Conservation (phyloP, 441 rosid genomes). For the Eutrema salsugineum region DNA sequence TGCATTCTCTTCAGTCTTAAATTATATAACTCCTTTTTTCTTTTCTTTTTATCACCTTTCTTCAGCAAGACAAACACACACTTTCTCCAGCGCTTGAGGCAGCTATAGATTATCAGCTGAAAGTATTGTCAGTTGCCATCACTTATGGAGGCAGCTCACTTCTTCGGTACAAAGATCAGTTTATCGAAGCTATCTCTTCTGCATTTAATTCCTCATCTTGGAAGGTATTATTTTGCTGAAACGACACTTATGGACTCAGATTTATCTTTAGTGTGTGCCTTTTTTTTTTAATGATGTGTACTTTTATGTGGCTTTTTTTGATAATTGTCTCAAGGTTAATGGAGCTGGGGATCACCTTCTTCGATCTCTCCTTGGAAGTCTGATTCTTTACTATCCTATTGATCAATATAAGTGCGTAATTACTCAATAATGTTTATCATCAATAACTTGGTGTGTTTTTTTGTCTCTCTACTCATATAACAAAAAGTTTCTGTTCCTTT, state of each 20-base stretch:
- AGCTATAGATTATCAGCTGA: conserved; percentile 92
- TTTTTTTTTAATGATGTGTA: conserved; percentile 14
- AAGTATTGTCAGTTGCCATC: conserved; percentile 87
- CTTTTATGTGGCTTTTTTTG: conserved; percentile 5
- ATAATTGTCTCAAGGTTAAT: conserved; percentile 60
- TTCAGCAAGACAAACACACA: conserved; percentile 64
- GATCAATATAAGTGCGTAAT: conserved; percentile 84
- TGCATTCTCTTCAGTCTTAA: conserved; percentile 14
- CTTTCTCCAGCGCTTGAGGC: conserved; percentile 98
- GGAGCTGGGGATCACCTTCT: conserved; percentile 98
- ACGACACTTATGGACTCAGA: neutral
- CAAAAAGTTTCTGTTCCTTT: conserved; percentile 28
- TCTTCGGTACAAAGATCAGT: conserved; percentile 69
- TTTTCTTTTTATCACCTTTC: conserved; percentile 10
- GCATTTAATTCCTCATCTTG: conserved; percentile 97
- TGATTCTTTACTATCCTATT: conserved; percentile 86
- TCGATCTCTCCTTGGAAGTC: conserved; percentile 89
- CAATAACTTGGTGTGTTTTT: neutral
- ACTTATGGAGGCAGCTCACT: conserved; percentile 89
- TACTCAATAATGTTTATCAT: conserved; percentile 4
- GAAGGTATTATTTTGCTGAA: conserved; percentile 64
- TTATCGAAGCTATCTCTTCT: conserved; percentile 73
- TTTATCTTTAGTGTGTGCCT: conserved; percentile 5
- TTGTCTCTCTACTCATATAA: conserved; percentile 8
- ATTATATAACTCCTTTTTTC: neutral